phyloP scores from a whole-genome alignment of 345 rosid species.

The Corchorus olitorius region DNA sequence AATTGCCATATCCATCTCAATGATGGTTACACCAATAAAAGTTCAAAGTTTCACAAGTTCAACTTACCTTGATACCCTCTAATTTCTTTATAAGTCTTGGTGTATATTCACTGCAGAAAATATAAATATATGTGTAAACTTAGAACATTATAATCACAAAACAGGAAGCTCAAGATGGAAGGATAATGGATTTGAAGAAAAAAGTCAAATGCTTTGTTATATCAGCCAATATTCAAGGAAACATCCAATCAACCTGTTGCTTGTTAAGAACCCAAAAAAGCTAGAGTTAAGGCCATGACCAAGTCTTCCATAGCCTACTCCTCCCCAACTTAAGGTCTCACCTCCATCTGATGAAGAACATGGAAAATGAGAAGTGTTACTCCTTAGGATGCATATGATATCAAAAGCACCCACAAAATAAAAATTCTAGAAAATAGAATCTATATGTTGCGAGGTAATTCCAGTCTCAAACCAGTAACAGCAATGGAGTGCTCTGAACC shows the following conservation, averaged over 20 bases:
- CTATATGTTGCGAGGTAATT: conserved; percentile 17
- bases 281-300: conserved; percentile 86
- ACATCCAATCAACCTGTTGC: conserved; percentile 56
- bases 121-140: conserved; percentile 14
- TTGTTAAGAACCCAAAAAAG: conserved; percentile 61
- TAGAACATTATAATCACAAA: conserved; percentile 1
- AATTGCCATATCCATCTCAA: conserved; percentile 16
- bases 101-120: conserved; percentile 76
- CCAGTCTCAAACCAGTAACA: conserved; percentile 65
- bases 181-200: conserved; percentile 9
- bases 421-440: conserved; percentile 17
- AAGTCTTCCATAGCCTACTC: conserved; percentile 81
- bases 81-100: conserved; percentile 93
- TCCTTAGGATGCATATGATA: not conserved
- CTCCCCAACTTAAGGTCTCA: conserved; percentile 90
- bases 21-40: conserved; percentile 21
- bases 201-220: conserved; percentile 2
- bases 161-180: conserved; percentile 21
- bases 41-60: conserved; percentile 4
- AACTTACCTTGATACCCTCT: conserved; percentile 74
- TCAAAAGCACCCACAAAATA: conserved; percentile 3
- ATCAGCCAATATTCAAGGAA: conserved; percentile 12
- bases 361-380: conserved; percentile 19
- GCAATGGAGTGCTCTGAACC: conserved; percentile 94
- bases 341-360: conserved; percentile 60